Evolutionary conservation across 2,329 filamentous ascomycete species (phyloP), one percentile per base, ranked within the genome.

Genomic region (Pseudodiploospora longispora): DNA sequence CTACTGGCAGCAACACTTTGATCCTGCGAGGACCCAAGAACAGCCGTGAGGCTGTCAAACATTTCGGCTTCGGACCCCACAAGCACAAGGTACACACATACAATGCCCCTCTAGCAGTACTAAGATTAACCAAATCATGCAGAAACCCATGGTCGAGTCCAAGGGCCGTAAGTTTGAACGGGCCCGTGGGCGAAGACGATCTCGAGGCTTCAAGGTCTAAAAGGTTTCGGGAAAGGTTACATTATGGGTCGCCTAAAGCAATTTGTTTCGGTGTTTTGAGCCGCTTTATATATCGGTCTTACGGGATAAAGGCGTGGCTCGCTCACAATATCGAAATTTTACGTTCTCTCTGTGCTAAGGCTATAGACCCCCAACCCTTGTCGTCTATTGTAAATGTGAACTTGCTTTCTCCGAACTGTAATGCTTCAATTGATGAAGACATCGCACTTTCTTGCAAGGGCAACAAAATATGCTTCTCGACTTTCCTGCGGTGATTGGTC

Each of bases 131-230:
- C 27, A 5, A 37, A 30, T 6, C 9, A 35, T 62, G 50, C 57
- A 93, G 91, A 97, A 96, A 82, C 91, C 91, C 60, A 87, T 95
- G 62, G 81, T 98, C 65, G 81, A 88, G 74, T 95, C 88, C 80
- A 98, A 98, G 87, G 94, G 94, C 67, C 86, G 93, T 76, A 98
- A 98, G 82, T 98, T 98, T 80, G 94, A 98, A 85, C 82, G 83
- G 66, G 93, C 90, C 66, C 90, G 93, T 93, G 94, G 93, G 74
- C 90, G 93, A 76, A 94, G 93, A 85, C 80, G 89, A 71, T 97
- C 90, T 64, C 83, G 87, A 67, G 93, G 94, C 82, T 98, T 98
- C 90, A 98, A 98, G 89, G 93, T 98, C 70, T 98, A 95, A 87
- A 69, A 70, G 53, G 49, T 53, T 46, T 52, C 52, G 49, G 54